Evolutionary conservation across 1,139 yeast genomes (phyloP).

Genomic region (Suhomyces bokatorum): DNA sequence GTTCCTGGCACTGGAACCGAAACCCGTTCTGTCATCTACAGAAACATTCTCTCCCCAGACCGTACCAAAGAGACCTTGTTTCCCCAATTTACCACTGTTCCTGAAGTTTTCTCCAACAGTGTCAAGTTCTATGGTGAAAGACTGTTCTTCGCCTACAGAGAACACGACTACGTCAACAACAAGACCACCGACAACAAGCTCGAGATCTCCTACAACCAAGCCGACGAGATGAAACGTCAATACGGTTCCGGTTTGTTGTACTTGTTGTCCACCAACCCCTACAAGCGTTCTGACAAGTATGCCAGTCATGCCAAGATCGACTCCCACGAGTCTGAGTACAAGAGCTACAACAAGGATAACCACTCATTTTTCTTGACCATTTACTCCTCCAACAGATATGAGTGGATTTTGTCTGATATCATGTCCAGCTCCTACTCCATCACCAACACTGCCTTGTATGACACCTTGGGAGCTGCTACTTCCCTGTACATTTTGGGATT

Average conservation of each 20-base stretch:
- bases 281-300: slow-evolving; percentile 16
- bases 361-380: slow-evolving; percentile 23
- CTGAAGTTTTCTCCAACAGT: slow-evolving; percentile 17
- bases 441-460: slow-evolving; percentile 30
- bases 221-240: slow-evolving; percentile 15
- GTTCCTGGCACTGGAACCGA: slow-evolving; percentile 31
- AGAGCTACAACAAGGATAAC: slow-evolving; percentile 21
- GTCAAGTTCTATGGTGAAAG: slow-evolving; percentile 15
- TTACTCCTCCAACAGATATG: slow-evolving; percentile 24
- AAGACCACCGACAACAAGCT: slow-evolving; percentile 16
- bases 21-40: slow-evolving; percentile 36
- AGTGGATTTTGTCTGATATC: slow-evolving; percentile 28
- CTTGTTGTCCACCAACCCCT: slow-evolving; percentile 22
- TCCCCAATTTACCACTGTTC: slow-evolving; percentile 20
- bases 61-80: slow-evolving; percentile 24
- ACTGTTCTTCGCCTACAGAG: slow-evolving; percentile 20
- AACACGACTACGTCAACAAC: slow-evolving; percentile 20
- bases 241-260: slow-evolving; percentile 26
- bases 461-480: slow-evolving; percentile 27
- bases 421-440: slow-evolving; percentile 22
- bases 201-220: slow-evolving; percentile 18
- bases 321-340: slow-evolving; percentile 16
- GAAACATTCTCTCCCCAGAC: slow-evolving; percentile 29
- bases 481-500: slow-evolving; percentile 24
- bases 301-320: slow-evolving; percentile 25